phyloP scores from a whole-genome alignment of 2,329 filamentous ascomycete genomes.

The Trichoderma sp. region DNA sequence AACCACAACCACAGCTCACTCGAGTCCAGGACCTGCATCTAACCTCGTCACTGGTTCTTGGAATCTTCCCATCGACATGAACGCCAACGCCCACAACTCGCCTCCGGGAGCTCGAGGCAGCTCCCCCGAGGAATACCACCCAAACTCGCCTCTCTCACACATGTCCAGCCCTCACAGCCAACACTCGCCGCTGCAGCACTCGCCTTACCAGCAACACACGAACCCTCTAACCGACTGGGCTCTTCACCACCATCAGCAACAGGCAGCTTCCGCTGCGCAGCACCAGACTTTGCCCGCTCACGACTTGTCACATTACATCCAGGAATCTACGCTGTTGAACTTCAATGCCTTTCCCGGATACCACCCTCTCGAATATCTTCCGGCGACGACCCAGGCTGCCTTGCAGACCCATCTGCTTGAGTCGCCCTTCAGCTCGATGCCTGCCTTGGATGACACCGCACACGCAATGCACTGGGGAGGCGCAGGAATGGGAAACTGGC shows the following conservation, averaged over 20 bases:
- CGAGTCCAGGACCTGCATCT: constrained; percentile 36
- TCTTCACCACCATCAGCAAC: constrained; percentile 56
- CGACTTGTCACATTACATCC: constrained; percentile 56
- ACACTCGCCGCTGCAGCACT: constrained; percentile 52
- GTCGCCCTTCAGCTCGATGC: constrained; percentile 60
- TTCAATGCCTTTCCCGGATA: constrained; percentile 57
- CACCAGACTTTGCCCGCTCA: constrained; percentile 40
- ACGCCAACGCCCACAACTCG: constrained; percentile 40
- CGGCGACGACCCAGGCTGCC: constrained; percentile 62
- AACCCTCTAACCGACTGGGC: constrained; percentile 64
- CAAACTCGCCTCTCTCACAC: constrained; percentile 51
- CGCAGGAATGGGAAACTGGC: constrained; percentile 70
- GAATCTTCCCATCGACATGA: constrained; percentile 57
- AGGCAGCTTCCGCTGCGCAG: constrained; percentile 32
- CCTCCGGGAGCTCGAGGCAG: constrained; percentile 47
- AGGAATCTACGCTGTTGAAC: constrained; percentile 58
- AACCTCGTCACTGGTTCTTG: constrained; percentile 46
- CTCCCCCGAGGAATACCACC: constrained; percentile 53
- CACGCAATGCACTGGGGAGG: constrained; percentile 61
- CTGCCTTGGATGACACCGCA: constrained; percentile 56
- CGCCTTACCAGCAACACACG: constrained; percentile 53
- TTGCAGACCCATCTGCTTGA: constrained; percentile 66
- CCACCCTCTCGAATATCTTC: constrained; percentile 62
- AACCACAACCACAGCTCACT: constrained; percentile 29
- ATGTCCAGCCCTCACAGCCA: constrained; percentile 56